Evolutionary conservation across 2,329 filamentous ascomycete species (phyloP).

Genomic region (Lasiodiplodia theobromae): DNA sequence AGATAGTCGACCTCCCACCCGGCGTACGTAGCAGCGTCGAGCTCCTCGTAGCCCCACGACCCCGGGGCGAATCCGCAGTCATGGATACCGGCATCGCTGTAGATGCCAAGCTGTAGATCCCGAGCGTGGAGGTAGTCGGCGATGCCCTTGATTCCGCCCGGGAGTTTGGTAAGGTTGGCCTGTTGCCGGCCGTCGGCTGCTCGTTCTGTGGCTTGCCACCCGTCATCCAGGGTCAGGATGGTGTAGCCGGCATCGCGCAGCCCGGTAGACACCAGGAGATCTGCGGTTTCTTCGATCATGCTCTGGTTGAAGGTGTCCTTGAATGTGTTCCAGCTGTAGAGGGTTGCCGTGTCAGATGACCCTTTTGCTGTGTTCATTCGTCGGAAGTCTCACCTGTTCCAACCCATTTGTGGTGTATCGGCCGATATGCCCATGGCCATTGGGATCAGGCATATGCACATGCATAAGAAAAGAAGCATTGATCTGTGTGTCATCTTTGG

Average conservation of each 20-base stretch:
- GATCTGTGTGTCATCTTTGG: neutral
- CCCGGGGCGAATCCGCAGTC: slow-evolving; percentile 56
- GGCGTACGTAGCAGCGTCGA: slow-evolving; percentile 51
- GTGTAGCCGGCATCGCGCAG: slow-evolving; percentile 50
- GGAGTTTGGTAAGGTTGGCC: slow-evolving; percentile 53
- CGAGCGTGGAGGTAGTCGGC: slow-evolving; percentile 46
- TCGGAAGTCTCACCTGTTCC: neutral
- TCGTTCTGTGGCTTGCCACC: slow-evolving; percentile 40
- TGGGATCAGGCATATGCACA: neutral
- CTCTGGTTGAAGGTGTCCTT: neutral
- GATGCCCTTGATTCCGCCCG: slow-evolving; percentile 53
- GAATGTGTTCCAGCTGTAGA: slow-evolving; percentile 10
- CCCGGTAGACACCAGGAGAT: slow-evolving; percentile 53
- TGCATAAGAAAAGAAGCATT: neutral
- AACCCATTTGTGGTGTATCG: slow-evolving; percentile 10
- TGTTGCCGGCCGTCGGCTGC: slow-evolving; percentile 50
- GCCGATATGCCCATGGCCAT: neutral
- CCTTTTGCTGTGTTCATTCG: neutral
- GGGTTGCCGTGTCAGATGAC: neutral
- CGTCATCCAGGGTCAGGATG: slow-evolving; percentile 56
- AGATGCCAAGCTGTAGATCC: slow-evolving; percentile 57
- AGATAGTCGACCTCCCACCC: slow-evolving; percentile 51
- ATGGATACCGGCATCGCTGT: slow-evolving; percentile 53
- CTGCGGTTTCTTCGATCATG: slow-evolving; percentile 47
- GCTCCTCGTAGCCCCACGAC: slow-evolving; percentile 50